Evolutionary conservation across 2,329 filamentous ascomycete species (phyloP).

Genomic region (Cercospora citrullina): DNA sequence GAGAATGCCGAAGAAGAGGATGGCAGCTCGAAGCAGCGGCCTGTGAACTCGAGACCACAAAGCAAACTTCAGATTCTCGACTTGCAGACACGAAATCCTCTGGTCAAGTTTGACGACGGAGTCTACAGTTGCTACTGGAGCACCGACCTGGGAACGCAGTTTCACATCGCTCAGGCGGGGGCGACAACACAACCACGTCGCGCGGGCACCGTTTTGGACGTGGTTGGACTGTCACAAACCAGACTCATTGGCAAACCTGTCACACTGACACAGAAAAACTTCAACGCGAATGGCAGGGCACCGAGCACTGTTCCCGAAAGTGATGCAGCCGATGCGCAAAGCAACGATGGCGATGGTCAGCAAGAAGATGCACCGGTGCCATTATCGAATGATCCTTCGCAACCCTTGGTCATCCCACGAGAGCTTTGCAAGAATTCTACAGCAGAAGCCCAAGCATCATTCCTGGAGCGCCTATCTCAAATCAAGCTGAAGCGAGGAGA

Average conservation of each 20-base stretch:
- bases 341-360: not conserved
- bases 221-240: constrained; percentile 69
- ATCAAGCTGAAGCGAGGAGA: constrained; percentile 47
- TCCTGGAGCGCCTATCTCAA: constrained; percentile 44
- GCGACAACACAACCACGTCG: constrained; percentile 49
- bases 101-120: constrained; percentile 76
- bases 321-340: constrained; percentile 1
- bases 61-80: constrained; percentile 58
- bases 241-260: constrained; percentile 69
- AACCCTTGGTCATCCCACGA: constrained; percentile 29
- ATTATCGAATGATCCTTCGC: not conserved
- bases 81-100: constrained; percentile 71
- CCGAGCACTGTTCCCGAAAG: not conserved
- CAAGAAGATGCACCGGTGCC: constrained; percentile 8
- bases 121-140: constrained; percentile 81
- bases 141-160: constrained; percentile 78
- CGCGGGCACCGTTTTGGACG: constrained; percentile 61
- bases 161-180: constrained; percentile 54
- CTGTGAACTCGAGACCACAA: not conserved
- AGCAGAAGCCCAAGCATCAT: constrained; percentile 37
- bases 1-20: constrained; percentile 2
- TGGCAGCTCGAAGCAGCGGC: not conserved
- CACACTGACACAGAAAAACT: constrained; percentile 47
- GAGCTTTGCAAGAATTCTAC: constrained; percentile 24
- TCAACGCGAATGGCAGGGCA: not conserved